Percentiles rank a stretch among this genome's conserved stretches.
phyloP scores from a whole-genome alignment of 164 flowering plant species.

The Chloranthus sessilifolius region DNA sequence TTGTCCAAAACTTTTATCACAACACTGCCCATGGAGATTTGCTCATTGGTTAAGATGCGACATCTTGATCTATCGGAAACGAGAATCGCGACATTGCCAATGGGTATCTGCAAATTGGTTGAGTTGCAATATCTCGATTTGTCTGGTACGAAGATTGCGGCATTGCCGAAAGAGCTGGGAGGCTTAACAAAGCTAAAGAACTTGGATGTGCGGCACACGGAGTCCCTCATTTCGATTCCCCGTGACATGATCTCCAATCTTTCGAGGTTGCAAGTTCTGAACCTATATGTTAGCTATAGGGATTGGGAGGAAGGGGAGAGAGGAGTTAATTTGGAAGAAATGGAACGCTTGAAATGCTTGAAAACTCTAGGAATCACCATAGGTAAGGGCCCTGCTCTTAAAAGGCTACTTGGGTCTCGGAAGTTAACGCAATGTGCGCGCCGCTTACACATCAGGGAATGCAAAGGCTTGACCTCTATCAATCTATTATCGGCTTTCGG shows the following conservation, averaged over 20 bases:
- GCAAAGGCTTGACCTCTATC: neutral
- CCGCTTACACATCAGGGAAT: neutral
- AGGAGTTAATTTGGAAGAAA: neutral
- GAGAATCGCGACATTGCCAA: no score
- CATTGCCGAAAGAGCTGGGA: constrained; percentile 4
- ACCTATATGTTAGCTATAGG: neutral
- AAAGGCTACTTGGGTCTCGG: neutral
- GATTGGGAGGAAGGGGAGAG: neutral
- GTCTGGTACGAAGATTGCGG: neutral
- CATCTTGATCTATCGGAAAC: no score
- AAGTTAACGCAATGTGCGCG: neutral
- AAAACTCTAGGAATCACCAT: constrained; percentile 5
- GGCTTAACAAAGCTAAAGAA: constrained; percentile 8
- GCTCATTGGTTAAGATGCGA: no score
- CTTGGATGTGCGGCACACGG: constrained; percentile 4
- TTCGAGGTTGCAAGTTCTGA: constrained; percentile 5
- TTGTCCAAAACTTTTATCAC: no score
- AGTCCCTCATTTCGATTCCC: neutral
- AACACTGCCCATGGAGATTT: no score
- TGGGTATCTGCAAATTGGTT: neutral
- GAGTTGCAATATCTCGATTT: constrained; percentile 13
- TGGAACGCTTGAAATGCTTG: constrained; percentile 8
- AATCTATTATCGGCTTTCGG: neutral
- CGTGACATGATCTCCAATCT: constrained; percentile 1
- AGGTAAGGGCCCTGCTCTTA: neutral